These are phyloP conservation scores for Sequoia sempervirens DNA, from an alignment of 75 land plant genomes.

Conservation along the genomic window DNA sequence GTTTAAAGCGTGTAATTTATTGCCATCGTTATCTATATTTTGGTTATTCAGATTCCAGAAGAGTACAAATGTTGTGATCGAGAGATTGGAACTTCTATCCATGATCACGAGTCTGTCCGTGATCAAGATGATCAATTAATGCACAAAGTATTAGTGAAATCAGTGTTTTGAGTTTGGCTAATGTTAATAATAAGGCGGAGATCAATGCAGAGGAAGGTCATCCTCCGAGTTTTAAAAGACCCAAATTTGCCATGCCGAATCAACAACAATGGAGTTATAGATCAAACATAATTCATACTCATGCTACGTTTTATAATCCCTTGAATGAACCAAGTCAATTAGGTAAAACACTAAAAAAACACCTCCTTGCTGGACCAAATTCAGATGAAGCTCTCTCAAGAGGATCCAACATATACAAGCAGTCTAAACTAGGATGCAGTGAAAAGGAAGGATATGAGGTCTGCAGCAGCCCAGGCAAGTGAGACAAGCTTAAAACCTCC, in stretches of 20 bases:
- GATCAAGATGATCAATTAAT: slow-evolving; percentile 16
- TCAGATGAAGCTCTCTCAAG: too few species aligned
- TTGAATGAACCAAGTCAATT: too few species aligned
- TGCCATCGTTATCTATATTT: background rate
- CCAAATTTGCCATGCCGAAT: slow-evolving; percentile 8
- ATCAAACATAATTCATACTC: too few species aligned
- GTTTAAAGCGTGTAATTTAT: background rate
- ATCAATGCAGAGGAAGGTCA: slow-evolving; percentile 21
- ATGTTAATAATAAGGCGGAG: slow-evolving; percentile 25
- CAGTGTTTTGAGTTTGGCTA: background rate
- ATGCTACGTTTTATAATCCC: too few species aligned
- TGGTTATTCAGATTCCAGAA: background rate
- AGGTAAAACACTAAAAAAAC: too few species aligned
- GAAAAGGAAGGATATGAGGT: too few species aligned
- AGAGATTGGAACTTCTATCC: slow-evolving; percentile 10
- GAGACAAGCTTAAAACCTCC: too few species aligned
- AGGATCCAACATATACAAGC: too few species aligned
- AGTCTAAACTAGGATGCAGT: too few species aligned
- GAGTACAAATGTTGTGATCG: slow-evolving; percentile 7
- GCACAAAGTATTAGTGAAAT: background rate
- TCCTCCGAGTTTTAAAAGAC: slow-evolving; percentile 25
- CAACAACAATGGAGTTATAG: too few species aligned
- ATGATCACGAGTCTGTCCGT: slow-evolving; percentile 7
- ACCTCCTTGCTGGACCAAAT: too few species aligned
- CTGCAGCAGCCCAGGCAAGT: too few species aligned